phyloP scores from a whole-genome alignment of 1,139 yeast genomes.

The Pichia kudriavzevii region DNA sequence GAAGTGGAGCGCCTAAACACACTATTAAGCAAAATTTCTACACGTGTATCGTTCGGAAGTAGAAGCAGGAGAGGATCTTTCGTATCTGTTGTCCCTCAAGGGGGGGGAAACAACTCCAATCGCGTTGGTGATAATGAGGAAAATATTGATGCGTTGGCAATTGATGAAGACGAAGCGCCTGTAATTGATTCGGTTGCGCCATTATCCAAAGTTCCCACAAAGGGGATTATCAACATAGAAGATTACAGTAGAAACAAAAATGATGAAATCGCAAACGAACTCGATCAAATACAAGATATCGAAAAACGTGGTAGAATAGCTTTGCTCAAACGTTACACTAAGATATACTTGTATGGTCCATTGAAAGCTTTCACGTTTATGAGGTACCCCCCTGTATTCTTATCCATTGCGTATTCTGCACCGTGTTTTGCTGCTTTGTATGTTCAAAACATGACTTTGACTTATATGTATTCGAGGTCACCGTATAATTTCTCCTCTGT shows the following conservation, averaged over 20 bases:
- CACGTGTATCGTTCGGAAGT: slow-evolving; percentile 16
- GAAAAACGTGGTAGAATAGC: slow-evolving; percentile 14
- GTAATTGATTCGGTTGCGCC: slow-evolving; percentile 29
- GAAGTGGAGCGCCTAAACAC: slow-evolving; percentile 18
- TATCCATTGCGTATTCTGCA: slow-evolving; percentile 59
- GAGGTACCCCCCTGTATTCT: slow-evolving; percentile 63
- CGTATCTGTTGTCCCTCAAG: not conserved
- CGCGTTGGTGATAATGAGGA: not conserved
- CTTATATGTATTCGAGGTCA: slow-evolving; percentile 49
- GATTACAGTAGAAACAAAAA: slow-evolving; percentile 25
- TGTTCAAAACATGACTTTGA: slow-evolving; percentile 67
- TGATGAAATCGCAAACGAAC: slow-evolving; percentile 19
- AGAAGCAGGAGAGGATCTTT: slow-evolving; percentile 8
- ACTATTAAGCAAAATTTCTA: slow-evolving; percentile 21
- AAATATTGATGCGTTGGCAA: slow-evolving; percentile 13
- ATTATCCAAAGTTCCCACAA: slow-evolving; percentile 27
- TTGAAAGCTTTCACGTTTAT: slow-evolving; percentile 45
- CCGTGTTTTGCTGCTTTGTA: slow-evolving; percentile 63
- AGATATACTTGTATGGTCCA: slow-evolving; percentile 41
- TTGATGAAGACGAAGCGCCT: slow-evolving; percentile 22
- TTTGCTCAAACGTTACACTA: slow-evolving; percentile 24
- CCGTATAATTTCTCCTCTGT: slow-evolving; percentile 68
- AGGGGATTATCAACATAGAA: slow-evolving; percentile 20
- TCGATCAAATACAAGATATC: slow-evolving; percentile 21
- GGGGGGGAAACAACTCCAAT: not conserved